Evolutionary conservation across 352 stramenopile genomes (phyloP), one percentile per base, ranked within the genome.

Genomic region (Phytophthora multivora): DNA sequence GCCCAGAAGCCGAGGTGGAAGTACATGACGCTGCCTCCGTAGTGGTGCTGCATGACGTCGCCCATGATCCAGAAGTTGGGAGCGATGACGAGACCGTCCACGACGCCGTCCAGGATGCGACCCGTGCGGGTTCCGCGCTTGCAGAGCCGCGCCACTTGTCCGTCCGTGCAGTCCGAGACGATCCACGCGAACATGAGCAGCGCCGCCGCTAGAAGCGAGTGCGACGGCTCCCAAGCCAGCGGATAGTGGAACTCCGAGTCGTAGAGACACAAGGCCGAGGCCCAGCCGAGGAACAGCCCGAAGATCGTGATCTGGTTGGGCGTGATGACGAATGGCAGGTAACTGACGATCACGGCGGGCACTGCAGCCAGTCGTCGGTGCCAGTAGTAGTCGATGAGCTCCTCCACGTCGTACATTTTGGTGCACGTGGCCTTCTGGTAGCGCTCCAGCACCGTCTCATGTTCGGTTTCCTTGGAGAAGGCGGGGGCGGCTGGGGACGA

Each of bases 401-500:
- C 85, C 59, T 94, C 85, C 42, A 94, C 85, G 55, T 94, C 85
- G 70, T 92, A 94, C 85, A 94, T 92, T 66, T 94, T 94, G 46
- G 83, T 92, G 38, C 67, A 81, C 41, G 78, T 88, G 26, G 85
- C 85, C 40, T 75, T 80, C 42, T 86, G 59, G 65, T 94, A 94
- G 21, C 85, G 80, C 49, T 93, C 70, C 30, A 88, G 33, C 21
- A 92, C 47, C 8, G 64, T 69, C 65, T 86, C 63, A 41, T 73
- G 71, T 2, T 47, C 63, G 3, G 60, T 16, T 28, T 79, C 54
- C 55, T 79, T 72, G 23, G 59, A 18, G n/a, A 73, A 45, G 8
- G 51, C 25, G 25, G 43, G 10, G 3, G 45, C n/a, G 25, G 39
- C n/a, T 2, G 63, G 42, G 28, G 70, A 73, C 21, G 42, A 52